Percentiles rank a stretch among this genome's conserved stretches.
phyloP scores from a whole-genome alignment of 306 rosid genomes.

The Cicer bijugum region DNA sequence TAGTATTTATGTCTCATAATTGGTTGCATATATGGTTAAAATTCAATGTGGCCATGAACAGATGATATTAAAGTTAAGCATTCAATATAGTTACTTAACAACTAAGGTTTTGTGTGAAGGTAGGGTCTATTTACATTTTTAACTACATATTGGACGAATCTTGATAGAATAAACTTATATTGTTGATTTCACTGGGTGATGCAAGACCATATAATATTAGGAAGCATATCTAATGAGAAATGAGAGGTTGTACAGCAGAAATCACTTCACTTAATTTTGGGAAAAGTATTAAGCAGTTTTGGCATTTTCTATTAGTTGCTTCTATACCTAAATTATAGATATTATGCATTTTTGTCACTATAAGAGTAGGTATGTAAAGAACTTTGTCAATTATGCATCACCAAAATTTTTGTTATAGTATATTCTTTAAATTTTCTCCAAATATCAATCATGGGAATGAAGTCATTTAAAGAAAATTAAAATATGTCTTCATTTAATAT shows the following conservation, averaged over 20 bases:
- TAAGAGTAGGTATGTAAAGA: constrained; percentile 19
- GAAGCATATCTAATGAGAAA: no score
- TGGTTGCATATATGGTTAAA: neutral
- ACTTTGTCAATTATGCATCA: constrained; percentile 22
- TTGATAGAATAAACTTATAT: neutral
- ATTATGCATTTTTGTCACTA: constrained; percentile 15
- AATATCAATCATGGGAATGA: constrained; percentile 40
- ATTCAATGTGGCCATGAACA: constrained; percentile 2
- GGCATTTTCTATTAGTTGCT: constrained; percentile 42
- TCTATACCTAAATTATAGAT: constrained; percentile 27
- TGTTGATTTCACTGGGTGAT: constrained; percentile 28
- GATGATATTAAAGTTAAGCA: constrained; percentile 1
- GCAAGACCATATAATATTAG: neutral
- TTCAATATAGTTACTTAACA: neutral
- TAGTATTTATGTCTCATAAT: constrained; percentile 31
- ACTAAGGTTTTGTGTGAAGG: constrained; percentile 34
- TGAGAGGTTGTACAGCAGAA: constrained; percentile 30
- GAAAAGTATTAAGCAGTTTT: constrained; percentile 34
- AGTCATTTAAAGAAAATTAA: constrained; percentile 36
- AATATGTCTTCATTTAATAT: constrained; percentile 33
- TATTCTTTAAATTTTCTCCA: constrained; percentile 28
- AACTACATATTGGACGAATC: constrained; percentile 3
- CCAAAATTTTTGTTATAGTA: constrained; percentile 29
- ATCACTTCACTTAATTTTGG: constrained; percentile 17
- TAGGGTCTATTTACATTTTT: neutral